Conservation (phyloP, 345 rosid genomes). For the Populus pruinosa region DNA sequence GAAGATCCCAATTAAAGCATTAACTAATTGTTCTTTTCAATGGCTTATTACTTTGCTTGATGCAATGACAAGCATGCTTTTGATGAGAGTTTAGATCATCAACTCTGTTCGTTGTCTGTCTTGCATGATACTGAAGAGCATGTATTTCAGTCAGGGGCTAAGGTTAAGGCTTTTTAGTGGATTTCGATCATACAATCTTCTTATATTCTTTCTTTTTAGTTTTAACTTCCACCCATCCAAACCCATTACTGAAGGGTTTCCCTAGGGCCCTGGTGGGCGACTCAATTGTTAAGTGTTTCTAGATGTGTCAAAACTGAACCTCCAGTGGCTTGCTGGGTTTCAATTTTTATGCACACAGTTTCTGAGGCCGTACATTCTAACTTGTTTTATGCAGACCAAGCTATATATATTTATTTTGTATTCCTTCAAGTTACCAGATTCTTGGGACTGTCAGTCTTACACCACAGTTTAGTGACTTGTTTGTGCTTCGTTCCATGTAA, state of each 20-base stretch:
- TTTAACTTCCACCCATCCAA: neutral
- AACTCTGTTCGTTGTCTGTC: neutral
- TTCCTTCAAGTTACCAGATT: neutral
- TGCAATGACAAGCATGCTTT: neutral
- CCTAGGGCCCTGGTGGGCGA: neutral
- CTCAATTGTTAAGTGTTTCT: neutral
- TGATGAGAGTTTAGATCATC: neutral
- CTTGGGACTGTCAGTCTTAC: neutral
- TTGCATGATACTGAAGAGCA: neutral
- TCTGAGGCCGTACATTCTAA: neutral
- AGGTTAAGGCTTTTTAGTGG: neutral
- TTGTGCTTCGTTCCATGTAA: neutral
- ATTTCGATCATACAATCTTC: neutral
- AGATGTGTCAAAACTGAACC: neutral
- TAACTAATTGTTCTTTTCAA: neutral
- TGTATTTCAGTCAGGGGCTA: neutral
- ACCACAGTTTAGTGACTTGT: neutral
- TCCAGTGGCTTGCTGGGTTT: neutral
- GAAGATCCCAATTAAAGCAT: neutral
- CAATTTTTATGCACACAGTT: neutral
- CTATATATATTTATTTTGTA: neutral
- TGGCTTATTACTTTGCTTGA: neutral
- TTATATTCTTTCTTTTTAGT: neutral
- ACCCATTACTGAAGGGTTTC: neutral
- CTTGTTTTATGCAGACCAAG: neutral